Evolutionary conservation across 2,329 filamentous ascomycete species (phyloP).

Genomic region (Ophiosphaerella narmari): DNA sequence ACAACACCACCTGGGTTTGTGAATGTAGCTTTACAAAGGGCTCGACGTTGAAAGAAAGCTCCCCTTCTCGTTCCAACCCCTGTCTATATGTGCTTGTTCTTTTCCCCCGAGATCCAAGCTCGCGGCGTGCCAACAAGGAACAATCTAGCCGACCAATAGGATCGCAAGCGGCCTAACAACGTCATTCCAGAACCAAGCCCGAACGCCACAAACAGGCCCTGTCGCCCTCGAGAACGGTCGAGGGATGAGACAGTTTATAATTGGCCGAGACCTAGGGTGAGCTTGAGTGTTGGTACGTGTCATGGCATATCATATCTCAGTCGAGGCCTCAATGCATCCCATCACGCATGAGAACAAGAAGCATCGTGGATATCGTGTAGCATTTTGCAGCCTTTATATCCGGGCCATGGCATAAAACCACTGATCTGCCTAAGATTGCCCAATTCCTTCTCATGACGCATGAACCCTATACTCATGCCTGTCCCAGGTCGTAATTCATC

Average conservation of each 20-base stretch:
- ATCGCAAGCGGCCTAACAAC: neutral
- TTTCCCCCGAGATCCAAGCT: neutral
- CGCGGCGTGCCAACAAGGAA: neutral
- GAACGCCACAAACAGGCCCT: neutral
- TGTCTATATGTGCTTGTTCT: neutral
- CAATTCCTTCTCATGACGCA: slow-evolving; percentile 30
- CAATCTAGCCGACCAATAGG: neutral
- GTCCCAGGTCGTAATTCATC: slow-evolving; percentile 43
- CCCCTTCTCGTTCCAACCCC: neutral
- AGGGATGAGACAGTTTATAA: neutral
- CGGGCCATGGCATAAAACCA: slow-evolving; percentile 26
- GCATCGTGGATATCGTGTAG: slow-evolving; percentile 32
- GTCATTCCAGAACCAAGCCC: neutral
- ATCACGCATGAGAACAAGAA: neutral
- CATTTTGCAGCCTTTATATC: slow-evolving; percentile 32
- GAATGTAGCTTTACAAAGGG: neutral
- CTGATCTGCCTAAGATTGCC: slow-evolving; percentile 31
- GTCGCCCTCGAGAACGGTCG: neutral
- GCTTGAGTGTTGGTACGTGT: neutral
- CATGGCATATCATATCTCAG: neutral
- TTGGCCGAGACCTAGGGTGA: neutral
- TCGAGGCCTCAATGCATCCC: neutral
- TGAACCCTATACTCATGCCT: slow-evolving; percentile 32
- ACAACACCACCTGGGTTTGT: too few relatives aligned
- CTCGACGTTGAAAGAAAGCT: neutral